Evolutionary conservation across 179 eudicot genomes (phyloP).

Genomic region (Spinacia oleracea): DNA sequence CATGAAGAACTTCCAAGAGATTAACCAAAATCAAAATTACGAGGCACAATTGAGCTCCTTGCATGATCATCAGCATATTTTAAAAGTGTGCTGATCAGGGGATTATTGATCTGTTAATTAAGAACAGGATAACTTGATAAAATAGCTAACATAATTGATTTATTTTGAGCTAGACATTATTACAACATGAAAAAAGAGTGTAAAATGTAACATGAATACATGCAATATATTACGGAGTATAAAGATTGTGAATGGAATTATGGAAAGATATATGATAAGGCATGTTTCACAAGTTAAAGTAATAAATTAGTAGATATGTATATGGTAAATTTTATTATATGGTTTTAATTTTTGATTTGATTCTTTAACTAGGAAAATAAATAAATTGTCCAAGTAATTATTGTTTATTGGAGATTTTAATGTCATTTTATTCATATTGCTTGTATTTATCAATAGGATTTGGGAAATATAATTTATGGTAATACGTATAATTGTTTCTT

Average conservation of each 20-base stretch:
- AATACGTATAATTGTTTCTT: too few species aligned
- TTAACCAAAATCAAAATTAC: constrained; percentile 20
- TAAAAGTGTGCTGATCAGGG: neutral
- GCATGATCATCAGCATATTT: constrained; percentile 15
- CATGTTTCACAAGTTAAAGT: neutral
- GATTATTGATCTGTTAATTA: constrained; percentile 7
- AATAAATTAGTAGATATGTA: neutral
- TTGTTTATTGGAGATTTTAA: neutral
- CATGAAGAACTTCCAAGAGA: constrained; percentile 15
- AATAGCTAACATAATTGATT: neutral
- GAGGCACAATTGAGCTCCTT: constrained; percentile 18
- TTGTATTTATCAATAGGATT: neutral
- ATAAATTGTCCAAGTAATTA: neutral
- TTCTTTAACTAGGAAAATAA: neutral
- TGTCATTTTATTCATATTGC: neutral
- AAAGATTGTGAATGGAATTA: neutral
- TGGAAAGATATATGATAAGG: neutral
- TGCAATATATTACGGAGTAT: neutral
- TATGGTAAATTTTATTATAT: neutral
- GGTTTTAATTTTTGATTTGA: neutral
- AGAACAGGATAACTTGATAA: neutral
- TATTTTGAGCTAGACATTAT: neutral
- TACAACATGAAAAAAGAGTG: too few species aligned
- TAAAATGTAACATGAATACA: neutral
- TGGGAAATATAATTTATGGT: too few species aligned